A percentile compares a stretch with the other conserved stretches of the same genome.
Evolutionary conservation across 2,329 filamentous ascomycete species (phyloP).

Genomic region (Trichoderma harzianum): DNA sequence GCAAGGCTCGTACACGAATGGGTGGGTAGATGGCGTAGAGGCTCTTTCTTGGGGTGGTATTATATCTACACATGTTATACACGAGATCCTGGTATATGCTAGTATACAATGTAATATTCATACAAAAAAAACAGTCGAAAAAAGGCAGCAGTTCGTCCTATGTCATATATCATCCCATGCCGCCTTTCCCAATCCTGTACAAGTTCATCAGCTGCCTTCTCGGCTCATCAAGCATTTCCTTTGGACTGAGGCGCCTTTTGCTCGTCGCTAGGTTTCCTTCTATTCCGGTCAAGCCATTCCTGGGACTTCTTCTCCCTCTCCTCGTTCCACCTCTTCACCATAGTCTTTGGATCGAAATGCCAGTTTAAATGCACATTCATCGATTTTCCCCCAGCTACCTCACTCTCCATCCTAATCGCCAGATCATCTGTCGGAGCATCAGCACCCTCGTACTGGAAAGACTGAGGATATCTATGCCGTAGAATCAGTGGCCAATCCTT

Average conservation of each 20-base stretch:
- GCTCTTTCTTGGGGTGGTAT: not conserved
- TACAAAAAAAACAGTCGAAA: not conserved
- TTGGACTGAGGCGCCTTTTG: not conserved
- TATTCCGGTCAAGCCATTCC: slow-evolving; percentile 8
- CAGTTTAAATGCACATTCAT: slow-evolving; percentile 18
- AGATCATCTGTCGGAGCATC: not conserved
- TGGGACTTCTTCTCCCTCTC: not conserved
- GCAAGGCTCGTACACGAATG: not conserved
- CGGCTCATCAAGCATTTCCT: not conserved
- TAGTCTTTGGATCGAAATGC: slow-evolving; percentile 15
- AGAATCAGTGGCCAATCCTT: slow-evolving; percentile 28
- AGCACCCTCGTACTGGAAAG: not conserved
- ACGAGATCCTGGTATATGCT: not conserved
- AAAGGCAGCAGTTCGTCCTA: not conserved
- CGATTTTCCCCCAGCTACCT: not conserved
- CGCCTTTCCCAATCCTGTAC: not conserved
- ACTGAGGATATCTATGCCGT: slow-evolving; percentile 19
- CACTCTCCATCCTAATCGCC: slow-evolving; percentile 17
- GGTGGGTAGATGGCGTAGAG: not conserved
- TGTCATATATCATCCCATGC: not conserved
- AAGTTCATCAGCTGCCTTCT: not conserved
- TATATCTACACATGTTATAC: not conserved
- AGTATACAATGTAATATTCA: slow-evolving; percentile 3
- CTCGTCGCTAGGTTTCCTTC: not conserved
- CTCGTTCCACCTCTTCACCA: slow-evolving; percentile 16